Base-by-base conservation (phyloP, 2,329 filamentous ascomycete genomes). In the Thelonectria olida region DNA sequence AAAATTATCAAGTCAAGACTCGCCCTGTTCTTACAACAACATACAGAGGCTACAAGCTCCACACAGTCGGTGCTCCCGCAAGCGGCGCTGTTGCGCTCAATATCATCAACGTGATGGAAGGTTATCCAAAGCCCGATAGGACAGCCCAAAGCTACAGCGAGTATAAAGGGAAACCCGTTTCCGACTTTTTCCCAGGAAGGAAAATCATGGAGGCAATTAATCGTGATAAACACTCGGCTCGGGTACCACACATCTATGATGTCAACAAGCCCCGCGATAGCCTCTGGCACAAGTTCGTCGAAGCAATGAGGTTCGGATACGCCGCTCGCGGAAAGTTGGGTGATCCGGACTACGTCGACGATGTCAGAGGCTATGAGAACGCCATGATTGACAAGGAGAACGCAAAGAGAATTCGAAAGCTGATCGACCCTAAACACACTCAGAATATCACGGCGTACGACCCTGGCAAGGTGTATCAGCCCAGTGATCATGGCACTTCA, bases 261-360 rank as follows among this genome's bases (percentile, higher is more conserved):
- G 76, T 80, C 36, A 80, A 88, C 23, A 88, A 87, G 61, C 79
- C 85, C 42, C 75, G 76, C 19, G 89, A 92, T 67, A 79, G 96
- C 0, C 92, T 89, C 36, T 90, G 90, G 1, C 96, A 98, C 77
- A 87, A 92, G 13, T 85, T 97, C 66, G 88, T 93, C 72, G 96
- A 98, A 81, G 91, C 93, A 12, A 92, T 97, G 80, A 87, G 93
- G 20, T 98, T 97, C 75, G 93, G 88, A 3, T 98, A 97, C 74
- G 93, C 90, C 4, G 81, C 90, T 69, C 88, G 93, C 58, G 84
- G 88, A n/a, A 84, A 89, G 25, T 85, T 98, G 0, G 95, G 93
- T 5, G 96, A 98, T 74, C 96, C 95, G 0, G 81, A 80, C 1
- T 97, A 90, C 73, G 86, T 96, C 4, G 67, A 82, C 1, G 86